Conservation (phyloP, 345 rosid genomes). For the Euphorbia pulcherrima region DNA sequence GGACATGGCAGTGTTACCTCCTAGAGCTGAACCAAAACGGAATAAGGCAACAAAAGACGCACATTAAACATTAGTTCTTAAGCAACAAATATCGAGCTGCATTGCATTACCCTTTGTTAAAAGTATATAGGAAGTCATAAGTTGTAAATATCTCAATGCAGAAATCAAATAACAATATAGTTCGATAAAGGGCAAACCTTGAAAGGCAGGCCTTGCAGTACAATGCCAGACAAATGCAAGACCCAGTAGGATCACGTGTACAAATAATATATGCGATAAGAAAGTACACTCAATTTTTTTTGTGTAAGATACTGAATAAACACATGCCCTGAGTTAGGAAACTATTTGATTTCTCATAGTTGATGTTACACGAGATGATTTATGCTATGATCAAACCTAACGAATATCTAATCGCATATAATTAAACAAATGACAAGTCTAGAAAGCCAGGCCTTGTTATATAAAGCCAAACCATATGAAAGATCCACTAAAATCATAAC, state of each 20-base stretch:
- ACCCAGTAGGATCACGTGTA: background rate
- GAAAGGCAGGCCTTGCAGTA: background rate
- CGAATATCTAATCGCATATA: background rate
- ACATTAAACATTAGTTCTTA: background rate
- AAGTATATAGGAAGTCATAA: background rate
- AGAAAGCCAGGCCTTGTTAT: background rate
- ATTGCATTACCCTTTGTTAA: slow-evolving; percentile 6
- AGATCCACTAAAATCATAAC: background rate
- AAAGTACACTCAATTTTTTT: background rate
- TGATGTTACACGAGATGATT: background rate
- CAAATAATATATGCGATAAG: background rate
- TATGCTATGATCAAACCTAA: background rate
- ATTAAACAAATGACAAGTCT: background rate
- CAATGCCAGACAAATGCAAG: background rate
- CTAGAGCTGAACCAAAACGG: slow-evolving; percentile 48
- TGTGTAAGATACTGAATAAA: background rate
- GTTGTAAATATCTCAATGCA: background rate
- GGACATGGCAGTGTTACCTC: slow-evolving; percentile 44
- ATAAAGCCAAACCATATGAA: background rate
- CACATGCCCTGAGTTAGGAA: background rate
- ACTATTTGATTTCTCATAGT: background rate
- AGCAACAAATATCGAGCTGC: background rate
- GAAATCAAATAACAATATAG: background rate
- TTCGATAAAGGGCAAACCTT: background rate
- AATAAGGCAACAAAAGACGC: slow-evolving; percentile 1